Conservation (phyloP, 257 asterid species). For the Euphrasia confusa region DNA sequence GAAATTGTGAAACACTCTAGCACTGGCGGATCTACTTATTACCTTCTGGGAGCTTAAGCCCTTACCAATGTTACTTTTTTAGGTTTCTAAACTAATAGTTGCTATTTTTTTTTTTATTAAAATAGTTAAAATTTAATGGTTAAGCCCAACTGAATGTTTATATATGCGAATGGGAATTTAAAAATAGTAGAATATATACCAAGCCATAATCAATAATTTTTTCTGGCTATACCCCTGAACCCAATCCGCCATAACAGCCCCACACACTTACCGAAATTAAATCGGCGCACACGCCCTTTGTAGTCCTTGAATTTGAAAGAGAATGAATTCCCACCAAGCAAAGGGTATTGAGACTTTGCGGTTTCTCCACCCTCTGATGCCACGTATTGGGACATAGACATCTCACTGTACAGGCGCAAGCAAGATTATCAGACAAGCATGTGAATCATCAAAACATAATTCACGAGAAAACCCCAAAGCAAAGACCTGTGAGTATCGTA, state of each 20-base stretch:
- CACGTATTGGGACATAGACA: constrained; percentile 62
- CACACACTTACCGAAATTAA: constrained; percentile 64
- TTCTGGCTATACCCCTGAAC: no score
- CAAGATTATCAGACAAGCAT: constrained; percentile 11
- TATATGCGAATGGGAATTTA: no score
- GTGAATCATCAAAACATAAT: constrained; percentile 13
- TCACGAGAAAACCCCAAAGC: constrained; percentile 17
- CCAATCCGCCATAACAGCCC: neutral
- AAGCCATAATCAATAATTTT: no score
- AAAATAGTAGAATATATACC: no score
- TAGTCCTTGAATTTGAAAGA: constrained; percentile 76
- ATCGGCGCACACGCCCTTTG: constrained; percentile 71
- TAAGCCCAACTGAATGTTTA: no score
- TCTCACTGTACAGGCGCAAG: constrained; percentile 56
- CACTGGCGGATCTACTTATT: no score
- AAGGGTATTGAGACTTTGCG: constrained; percentile 61
- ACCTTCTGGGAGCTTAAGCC: no score
- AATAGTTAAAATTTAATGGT: no score
- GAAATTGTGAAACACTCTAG: neutral
- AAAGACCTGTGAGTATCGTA: constrained; percentile 74
- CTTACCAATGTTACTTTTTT: no score
- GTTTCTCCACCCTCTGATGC: constrained; percentile 57
- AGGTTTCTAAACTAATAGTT: no score
- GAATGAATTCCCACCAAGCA: constrained; percentile 71
- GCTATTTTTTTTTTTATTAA: no score